Conservation (phyloP, 768 basidiomycete species). For the Leccinum aurantiacum region DNA sequence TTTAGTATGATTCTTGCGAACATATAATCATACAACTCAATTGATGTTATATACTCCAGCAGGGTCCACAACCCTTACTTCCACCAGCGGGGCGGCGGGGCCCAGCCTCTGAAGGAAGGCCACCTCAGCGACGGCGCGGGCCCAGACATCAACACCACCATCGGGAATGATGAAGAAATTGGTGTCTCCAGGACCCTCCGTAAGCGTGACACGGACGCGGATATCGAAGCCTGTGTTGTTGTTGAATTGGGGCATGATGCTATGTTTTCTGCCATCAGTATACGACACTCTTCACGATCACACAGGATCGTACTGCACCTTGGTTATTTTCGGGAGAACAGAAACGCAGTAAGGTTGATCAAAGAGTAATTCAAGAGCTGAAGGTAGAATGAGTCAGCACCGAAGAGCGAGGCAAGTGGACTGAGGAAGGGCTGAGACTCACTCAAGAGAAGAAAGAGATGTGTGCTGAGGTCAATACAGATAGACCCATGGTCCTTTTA, state of each 20-base stretch:
- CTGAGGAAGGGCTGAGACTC: not conserved
- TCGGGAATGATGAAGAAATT: rapidly evolving
- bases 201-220: not conserved
- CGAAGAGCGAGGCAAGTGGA: not conserved
- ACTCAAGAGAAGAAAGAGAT: not conserved
- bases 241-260: not conserved
- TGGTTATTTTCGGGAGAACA: not conserved
- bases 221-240: not conserved
- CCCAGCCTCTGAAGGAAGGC: too few species aligned
- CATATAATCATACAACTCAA: too few species aligned
- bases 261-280: too few species aligned
- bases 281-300: too few species aligned
- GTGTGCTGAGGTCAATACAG: not conserved
- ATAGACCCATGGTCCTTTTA: not conserved
- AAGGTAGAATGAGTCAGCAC: not conserved
- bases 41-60: too few species aligned
- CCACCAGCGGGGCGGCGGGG: too few species aligned
- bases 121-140: too few species aligned
- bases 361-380: not conserved
- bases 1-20: too few species aligned
- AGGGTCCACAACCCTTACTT: too few species aligned
- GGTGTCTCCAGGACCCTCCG: not conserved
- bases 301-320: too few species aligned
- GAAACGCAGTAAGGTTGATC: not conserved
- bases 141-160: rapidly evolving